Percentiles rank a stretch among this genome's conserved stretches.
Conservation (phyloP, 2,329 filamentous ascomycete genomes). For the Arthrobotrys sinensis region DNA sequence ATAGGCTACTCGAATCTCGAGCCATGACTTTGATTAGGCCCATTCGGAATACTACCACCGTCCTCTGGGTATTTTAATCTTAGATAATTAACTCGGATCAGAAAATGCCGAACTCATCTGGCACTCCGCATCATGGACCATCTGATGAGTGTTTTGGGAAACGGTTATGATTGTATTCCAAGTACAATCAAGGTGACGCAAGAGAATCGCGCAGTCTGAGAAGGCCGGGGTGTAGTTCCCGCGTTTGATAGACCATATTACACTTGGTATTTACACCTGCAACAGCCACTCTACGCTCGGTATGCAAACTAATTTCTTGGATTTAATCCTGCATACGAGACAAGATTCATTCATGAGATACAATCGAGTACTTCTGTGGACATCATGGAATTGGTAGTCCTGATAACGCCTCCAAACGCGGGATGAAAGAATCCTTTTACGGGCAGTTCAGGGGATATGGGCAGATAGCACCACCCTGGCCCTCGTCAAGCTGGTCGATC, state of each 20-base stretch:
- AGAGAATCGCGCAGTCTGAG: background rate
- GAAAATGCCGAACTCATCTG: slow-evolving; percentile 10
- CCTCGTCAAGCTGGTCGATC: slow-evolving; percentile 78
- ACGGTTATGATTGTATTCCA: background rate
- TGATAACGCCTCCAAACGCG: background rate
- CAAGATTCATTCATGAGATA: background rate
- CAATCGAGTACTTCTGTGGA: slow-evolving; percentile 1
- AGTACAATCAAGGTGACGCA: slow-evolving; percentile 1
- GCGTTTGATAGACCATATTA: background rate
- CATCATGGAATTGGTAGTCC: background rate
- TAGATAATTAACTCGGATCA: slow-evolving; percentile 8
- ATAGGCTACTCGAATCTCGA: too few relatives aligned
- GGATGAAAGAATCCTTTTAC: background rate
- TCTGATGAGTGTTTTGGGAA: background rate
- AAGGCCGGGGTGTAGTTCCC: background rate
- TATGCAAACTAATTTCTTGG: slow-evolving; percentile 26
- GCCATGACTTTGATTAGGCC: background rate
- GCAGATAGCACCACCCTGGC: slow-evolving; percentile 47
- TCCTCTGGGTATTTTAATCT: background rate
- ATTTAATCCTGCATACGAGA: background rate
- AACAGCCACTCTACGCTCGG: background rate
- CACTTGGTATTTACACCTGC: background rate
- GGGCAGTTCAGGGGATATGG: slow-evolving; percentile 51
- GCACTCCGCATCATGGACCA: background rate
- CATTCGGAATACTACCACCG: background rate